These are phyloP conservation scores for Saccharomycopsis selenospora DNA, from an alignment of 805 yeast genomes.

Conservation along the genomic window DNA sequence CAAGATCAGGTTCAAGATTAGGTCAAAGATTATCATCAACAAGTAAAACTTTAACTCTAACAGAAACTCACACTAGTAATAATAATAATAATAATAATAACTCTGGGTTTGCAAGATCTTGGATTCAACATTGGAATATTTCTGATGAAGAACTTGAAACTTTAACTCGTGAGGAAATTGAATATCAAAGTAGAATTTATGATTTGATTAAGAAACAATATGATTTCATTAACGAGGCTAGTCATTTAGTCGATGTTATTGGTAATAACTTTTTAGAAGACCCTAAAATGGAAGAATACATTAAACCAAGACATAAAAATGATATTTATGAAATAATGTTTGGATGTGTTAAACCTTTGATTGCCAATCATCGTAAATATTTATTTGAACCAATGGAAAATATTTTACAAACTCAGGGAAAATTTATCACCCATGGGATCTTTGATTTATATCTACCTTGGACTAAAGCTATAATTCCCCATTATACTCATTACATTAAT, in stretches of 20 bases:
- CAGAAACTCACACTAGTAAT: neutral
- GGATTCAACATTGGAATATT: constrained; percentile 17
- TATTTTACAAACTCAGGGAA: constrained; percentile 9
- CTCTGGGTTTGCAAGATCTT: constrained; percentile 1
- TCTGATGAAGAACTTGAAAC: constrained; percentile 1
- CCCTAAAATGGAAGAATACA: neutral
- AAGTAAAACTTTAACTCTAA: neutral
- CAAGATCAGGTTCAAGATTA: constrained; percentile 5
- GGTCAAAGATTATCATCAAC: neutral
- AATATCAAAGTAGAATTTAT: constrained; percentile 17
- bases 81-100: neutral
- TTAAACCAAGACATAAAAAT: constrained; percentile 12
- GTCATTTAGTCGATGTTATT: constrained; percentile 11
- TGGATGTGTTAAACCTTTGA: constrained; percentile 15
- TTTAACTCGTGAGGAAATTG: constrained; percentile 7
- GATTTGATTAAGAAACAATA: constrained; percentile 18
- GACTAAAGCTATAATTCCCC: constrained; percentile 13
- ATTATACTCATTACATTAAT: constrained; percentile 17
- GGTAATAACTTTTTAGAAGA: constrained; percentile 12
- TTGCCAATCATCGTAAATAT: constrained; percentile 11
- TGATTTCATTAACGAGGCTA: constrained; percentile 14
- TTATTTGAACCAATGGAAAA: constrained; percentile 20
- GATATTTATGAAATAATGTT: constrained; percentile 12
- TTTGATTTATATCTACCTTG: constrained; percentile 12
- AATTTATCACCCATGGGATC: constrained; percentile 17